A percentile compares a stretch with the other conserved stretches of the same genome.
These are phyloP conservation scores for Sporothrix brasiliensis DNA, from an alignment of 2,329 filamentous ascomycete species.

Conservation along the genomic window DNA sequence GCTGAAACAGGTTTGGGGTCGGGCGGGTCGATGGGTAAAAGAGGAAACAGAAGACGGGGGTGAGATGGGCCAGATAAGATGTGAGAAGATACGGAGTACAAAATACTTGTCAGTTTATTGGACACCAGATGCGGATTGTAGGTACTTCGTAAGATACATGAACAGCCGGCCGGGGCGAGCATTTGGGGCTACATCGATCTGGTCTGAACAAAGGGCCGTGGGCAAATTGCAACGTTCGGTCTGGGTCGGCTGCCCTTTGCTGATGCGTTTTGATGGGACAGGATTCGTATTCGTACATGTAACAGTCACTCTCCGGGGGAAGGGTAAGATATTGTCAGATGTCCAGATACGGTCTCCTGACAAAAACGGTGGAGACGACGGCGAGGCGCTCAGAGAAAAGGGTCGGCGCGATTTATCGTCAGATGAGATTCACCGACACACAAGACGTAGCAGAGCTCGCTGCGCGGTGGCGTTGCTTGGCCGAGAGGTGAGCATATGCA, in stretches of 20 bases:
- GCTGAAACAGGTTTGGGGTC: constrained; percentile 30
- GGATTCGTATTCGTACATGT: constrained; percentile 6
- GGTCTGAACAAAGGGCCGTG: constrained; percentile 10
- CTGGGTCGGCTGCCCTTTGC: background rate
- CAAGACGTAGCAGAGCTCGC: constrained; percentile 17
- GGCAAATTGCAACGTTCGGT: background rate
- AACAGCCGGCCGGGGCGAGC: background rate
- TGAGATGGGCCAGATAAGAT: background rate
- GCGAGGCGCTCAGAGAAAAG: constrained; percentile 4
- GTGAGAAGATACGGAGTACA: background rate
- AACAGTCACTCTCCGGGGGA: background rate
- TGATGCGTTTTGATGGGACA: background rate
- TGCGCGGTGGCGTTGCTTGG: background rate
- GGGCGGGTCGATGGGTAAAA: constrained; percentile 23
- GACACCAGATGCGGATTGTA: background rate
- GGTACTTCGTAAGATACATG: background rate
- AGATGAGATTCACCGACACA: constrained; percentile 21
- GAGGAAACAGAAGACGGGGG: constrained; percentile 2
- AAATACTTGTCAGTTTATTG: background rate
- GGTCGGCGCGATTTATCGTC: background rate
- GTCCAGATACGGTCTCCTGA: background rate
- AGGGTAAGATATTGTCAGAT: background rate
- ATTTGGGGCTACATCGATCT: constrained; percentile 14
- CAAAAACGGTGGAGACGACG: background rate
- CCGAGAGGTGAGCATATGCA: constrained; percentile 3